Base-by-base conservation (phyloP, 106 monocot genomes). In the Triglochin maritima region DNA sequence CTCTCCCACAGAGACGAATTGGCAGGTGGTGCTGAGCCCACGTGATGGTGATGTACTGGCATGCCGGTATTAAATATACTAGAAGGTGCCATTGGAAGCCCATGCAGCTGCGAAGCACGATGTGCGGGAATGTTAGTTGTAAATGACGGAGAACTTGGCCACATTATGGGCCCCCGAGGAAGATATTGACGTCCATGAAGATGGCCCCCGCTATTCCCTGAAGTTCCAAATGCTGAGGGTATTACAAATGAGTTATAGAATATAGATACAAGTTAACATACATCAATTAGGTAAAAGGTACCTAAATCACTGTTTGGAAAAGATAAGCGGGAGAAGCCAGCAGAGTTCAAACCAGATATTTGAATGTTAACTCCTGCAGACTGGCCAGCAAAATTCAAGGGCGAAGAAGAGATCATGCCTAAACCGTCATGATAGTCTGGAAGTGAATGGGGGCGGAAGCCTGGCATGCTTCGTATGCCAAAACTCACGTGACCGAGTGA, bases 11-110 rank as follows among this genome's bases (percentile, higher is more conserved):
- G 66, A 13, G 80, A 82, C 9, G 80, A 78, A 76, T 87, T 87
- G 2, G 78, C 56, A 46, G 84, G 46, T n/a, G 95, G 95, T 56
- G 87, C 95, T 4, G 95, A 95, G 53, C 90, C 95, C 64, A 87
- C 83, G 76, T 83, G 83, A 74, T 82, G 90, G 17, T 79, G 82
- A 54, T 77, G 74, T 6, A 66, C 55, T 44, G 79, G 64, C 3
- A 78, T 43, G 41, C 78, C 73, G 29, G 77, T 61, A 7, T 75
- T 84, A 58, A 90, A 17, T 13, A 87, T 57, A 48, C 77, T 79
- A 49, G 90, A 83, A 61, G 90, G 85, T 60, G 70, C 74, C 78
- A 84, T 81, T 4, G 93, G 75, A 72, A 87, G 74, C 51, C 82
- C 87, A 75, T 75, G 78, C 61, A 80, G 44, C 17, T 78, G 86